Conservation (phyloP, 202 grass and related monocot species). For the Schoenoplectus tabernaemontani region DNA sequence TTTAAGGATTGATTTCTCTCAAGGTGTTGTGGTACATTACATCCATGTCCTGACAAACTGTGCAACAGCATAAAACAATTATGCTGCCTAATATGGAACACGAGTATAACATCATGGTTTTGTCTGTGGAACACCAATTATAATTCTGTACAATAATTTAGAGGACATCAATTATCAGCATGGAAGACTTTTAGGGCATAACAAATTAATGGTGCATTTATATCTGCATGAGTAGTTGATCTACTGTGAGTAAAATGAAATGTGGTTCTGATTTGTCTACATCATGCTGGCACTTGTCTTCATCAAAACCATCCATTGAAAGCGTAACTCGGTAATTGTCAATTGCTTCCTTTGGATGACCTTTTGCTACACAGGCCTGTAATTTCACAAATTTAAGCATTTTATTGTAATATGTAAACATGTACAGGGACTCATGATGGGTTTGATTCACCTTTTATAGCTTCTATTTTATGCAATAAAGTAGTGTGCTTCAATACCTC, state of each 20-base stretch:
- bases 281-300: slow-evolving; percentile 13
- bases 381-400: slow-evolving; percentile 12
- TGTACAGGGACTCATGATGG: no score
- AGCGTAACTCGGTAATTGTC: slow-evolving; percentile 26
- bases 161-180: neutral
- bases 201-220: neutral
- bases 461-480: no score
- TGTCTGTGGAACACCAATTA: no score
- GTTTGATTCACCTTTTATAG: neutral
- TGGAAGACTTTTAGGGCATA: neutral
- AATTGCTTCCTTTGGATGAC: slow-evolving; percentile 39
- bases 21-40: no score
- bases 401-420: no score
- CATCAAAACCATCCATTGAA: slow-evolving; percentile 11
- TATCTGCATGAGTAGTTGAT: slow-evolving; percentile 22
- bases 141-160: neutral
- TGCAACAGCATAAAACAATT: no score
- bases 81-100: no score
- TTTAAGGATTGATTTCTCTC: no score
- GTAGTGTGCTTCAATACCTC: no score
- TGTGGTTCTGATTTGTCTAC: slow-evolving; percentile 25
- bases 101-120: no score
- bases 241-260: slow-evolving; percentile 36
- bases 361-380: slow-evolving; percentile 58
- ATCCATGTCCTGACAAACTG: no score